Conservation (phyloP, 192 early-diverging fungal genomes). For the Chytriomyces hyalinus region DNA sequence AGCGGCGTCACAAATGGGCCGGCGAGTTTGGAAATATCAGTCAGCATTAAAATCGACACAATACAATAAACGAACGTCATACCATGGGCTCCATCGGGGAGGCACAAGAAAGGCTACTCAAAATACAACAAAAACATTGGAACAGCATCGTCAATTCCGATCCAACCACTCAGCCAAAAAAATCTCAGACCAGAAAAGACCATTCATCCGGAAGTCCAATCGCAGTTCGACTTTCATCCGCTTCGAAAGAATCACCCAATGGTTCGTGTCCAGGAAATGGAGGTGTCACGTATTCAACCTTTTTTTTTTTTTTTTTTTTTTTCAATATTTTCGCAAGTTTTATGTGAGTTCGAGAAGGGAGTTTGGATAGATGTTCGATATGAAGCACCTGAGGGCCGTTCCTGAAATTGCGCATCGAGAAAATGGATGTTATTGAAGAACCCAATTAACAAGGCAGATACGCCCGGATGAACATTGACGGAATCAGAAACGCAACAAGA, state of each 20-base stretch:
- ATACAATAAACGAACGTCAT: conserved; percentile 9
- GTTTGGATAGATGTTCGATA: not conserved
- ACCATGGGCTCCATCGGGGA: conserved; percentile 83
- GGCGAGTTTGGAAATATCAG: not conserved
- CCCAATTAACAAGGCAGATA: not conserved
- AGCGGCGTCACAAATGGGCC: not conserved
- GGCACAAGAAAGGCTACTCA: conserved; percentile 71
- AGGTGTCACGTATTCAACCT: conserved; percentile 57
- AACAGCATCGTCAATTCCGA: not conserved
- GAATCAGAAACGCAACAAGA: too few relatives aligned
- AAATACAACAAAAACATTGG: conserved; percentile 1
- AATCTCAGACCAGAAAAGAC: conserved; percentile 64
- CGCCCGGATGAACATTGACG: too few relatives aligned
- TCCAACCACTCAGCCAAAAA: not conserved
- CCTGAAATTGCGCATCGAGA: conserved; percentile 30
- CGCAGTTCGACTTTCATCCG: conserved; percentile 35
- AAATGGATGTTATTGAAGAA: not conserved
- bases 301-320: conserved; percentile 12
- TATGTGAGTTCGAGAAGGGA: not conserved
- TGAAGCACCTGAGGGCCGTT: conserved; percentile 52
- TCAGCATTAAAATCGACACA: too few relatives aligned
- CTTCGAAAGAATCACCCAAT: conserved; percentile 18
- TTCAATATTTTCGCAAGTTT: not conserved
- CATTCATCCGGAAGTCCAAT: conserved; percentile 78
- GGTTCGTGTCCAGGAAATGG: conserved; percentile 49